Base-by-base conservation (phyloP, 139 green algal genomes). In the Coelastrella sp. region DNA sequence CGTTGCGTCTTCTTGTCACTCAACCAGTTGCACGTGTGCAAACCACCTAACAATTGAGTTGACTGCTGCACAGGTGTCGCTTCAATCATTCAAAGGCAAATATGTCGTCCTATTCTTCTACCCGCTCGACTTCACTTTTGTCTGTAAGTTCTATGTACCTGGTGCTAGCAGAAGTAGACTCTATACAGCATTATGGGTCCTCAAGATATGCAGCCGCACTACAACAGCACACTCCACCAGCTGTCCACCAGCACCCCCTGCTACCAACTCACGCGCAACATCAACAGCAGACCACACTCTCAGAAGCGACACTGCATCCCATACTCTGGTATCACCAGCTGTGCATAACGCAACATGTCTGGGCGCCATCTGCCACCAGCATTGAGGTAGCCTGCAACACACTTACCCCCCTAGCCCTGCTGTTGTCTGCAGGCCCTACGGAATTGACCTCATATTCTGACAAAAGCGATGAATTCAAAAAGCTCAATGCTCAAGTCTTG, bases 381-480 rank as follows among this genome's bases (percentile, higher is more conserved):
- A n/a, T n/a, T n/a, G n/a, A n/a, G n/a, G n/a, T n/a, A n/a, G n/a
- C n/a, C 48, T 15, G 35, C 66, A 34, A 51, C 66, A 45, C n/a
- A n/a, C n/a, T n/a, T n/a, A n/a, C n/a, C n/a, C n/a, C n/a, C n/a
- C n/a, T n/a, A n/a, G n/a, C n/a, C n/a, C n/a, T n/a, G n/a, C n/a
- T 45, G 11, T 48, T 15, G 17, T 8, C 71, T 38, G 21, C 50
- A 71, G 50, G 80, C 40, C 83, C 83, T 34, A 87, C 83, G 17
- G 83, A 87, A 30, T 32, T 87, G 43, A 79, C 84, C 2, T 51
- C 78, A 15, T 87, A 75, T 57, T 75, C 53, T 9, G 82, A 83
- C 82, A 80, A 62, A 35, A 35, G 71, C 6, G 45, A 67, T 19
- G 80, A 86, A 30, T 86, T 86, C 40, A 59, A 75, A 8, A 66